Evolutionary conservation across 2,329 filamentous ascomycete species (phyloP).

Genomic region (Trichophaea hybrida): DNA sequence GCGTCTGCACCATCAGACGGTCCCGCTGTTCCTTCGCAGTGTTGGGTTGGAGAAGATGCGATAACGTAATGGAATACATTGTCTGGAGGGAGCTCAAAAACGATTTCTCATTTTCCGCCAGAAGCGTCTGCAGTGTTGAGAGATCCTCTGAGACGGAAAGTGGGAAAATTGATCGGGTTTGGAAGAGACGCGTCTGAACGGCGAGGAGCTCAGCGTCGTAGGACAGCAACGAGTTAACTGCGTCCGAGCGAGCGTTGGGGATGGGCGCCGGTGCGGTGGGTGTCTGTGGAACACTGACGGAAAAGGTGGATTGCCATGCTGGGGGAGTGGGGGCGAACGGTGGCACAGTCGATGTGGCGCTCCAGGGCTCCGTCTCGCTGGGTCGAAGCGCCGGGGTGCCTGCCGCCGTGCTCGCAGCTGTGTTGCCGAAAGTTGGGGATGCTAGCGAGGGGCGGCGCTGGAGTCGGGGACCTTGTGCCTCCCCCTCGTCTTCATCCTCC

Average conservation of each 20-base stretch:
- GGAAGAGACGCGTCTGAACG: not conserved
- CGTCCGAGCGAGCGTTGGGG: not conserved
- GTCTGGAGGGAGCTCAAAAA: not conserved
- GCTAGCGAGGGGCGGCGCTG: not conserved
- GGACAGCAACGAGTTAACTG: not conserved
- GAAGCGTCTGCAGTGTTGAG: constrained; percentile 6
- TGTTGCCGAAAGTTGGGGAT: constrained; percentile 7
- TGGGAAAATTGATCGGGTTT: not conserved
- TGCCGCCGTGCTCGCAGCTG: not conserved
- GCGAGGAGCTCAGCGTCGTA: not conserved
- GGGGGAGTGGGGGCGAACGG: constrained; percentile 6
- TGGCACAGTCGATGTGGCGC: not conserved
- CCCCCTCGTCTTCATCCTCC: not conserved
- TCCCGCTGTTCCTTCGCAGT: constrained; percentile 5
- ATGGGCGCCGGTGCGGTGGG: not conserved
- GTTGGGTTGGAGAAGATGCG: constrained; percentile 1
- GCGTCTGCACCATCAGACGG: constrained; percentile 12
- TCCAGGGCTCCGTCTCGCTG: not conserved
- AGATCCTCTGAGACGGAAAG: not conserved
- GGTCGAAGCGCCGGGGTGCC: not conserved
- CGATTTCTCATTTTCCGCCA: not conserved
- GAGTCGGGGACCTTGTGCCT: not conserved
- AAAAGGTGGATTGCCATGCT: constrained; percentile 2
- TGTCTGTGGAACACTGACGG: not conserved
- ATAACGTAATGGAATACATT: not conserved